Evolutionary conservation across 164 flowering plant species (phyloP).

Genomic region (Piper betle): DNA sequence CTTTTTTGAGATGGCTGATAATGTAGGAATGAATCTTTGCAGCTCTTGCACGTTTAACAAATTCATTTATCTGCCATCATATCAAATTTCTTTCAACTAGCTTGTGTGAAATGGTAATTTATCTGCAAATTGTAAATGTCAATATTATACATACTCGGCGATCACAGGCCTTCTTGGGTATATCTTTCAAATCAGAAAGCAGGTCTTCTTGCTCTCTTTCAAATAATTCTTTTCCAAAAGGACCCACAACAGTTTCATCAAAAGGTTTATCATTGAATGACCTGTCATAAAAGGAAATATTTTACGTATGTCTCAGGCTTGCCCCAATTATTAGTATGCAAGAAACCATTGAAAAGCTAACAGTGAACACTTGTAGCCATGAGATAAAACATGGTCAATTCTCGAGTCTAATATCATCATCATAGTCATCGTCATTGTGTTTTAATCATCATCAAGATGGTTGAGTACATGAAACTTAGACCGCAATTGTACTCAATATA

Average conservation of each 20-base stretch:
- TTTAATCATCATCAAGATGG: too few relatives aligned
- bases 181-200: conserved; percentile 77
- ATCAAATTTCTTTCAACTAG: neutral
- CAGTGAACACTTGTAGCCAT: neutral
- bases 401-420: neutral
- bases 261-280: conserved; percentile 95
- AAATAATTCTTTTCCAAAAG: conserved; percentile 73
- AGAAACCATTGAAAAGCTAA: neutral
- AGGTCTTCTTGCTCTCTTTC: conserved; percentile 93
- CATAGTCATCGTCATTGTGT: too few relatives aligned
- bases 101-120: neutral
- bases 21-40: conserved; percentile 96
- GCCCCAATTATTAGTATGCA: neutral
- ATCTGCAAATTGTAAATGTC: neutral
- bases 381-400: too few relatives aligned
- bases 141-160: conserved; percentile 52
- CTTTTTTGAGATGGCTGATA: conserved; percentile 82
- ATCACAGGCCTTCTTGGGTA: conserved; percentile 97
- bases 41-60: conserved; percentile 97
- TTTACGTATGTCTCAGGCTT: neutral
- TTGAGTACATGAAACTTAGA: too few relatives aligned
- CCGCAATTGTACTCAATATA: too few relatives aligned
- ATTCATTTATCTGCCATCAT: conserved; percentile 67
- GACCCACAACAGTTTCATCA: conserved; percentile 58
- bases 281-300: conserved; percentile 26